Conservation (phyloP, 225 moss, liverwort and hornwort species). For the Polytrichum commune region DNA sequence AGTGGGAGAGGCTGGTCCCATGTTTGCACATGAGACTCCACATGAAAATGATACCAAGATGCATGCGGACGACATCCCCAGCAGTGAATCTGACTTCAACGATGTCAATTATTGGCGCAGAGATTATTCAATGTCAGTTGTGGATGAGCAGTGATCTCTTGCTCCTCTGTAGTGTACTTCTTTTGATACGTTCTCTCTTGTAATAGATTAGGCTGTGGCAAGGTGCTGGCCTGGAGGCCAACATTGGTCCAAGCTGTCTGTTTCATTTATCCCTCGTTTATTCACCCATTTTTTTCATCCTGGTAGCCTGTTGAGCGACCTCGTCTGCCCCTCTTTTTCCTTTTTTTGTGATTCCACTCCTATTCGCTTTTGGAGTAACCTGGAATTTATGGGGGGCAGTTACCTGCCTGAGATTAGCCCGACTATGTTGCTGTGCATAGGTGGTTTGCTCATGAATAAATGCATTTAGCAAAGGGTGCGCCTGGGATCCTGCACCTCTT, state of each 20-base stretch:
- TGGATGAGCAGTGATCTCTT: constrained; percentile 42
- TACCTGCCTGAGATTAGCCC: no score
- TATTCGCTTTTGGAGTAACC: no score
- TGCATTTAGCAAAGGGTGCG: no score
- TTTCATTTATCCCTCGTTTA: constrained; percentile 35
- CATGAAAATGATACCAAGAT: constrained; percentile 18
- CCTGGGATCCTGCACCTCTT: no score
- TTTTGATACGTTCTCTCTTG: constrained; percentile 50
- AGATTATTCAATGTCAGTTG: constrained; percentile 69
- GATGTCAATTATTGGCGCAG: constrained; percentile 95
- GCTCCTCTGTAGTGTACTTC: constrained; percentile 14
- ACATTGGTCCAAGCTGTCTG: constrained; percentile 32
- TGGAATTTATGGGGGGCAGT: no score
- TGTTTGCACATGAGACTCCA: constrained; percentile 45
- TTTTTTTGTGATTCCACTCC: no score
- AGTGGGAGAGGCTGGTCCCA: constrained; percentile 82
- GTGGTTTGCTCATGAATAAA: no score
- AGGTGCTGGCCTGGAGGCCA: constrained; percentile 25
- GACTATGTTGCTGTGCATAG: no score
- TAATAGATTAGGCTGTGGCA: constrained; percentile 21
- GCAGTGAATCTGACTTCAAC: constrained; percentile 67
- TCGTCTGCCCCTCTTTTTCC: no score
- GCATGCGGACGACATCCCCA: constrained; percentile 32
- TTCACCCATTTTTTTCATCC: constrained; percentile 40
- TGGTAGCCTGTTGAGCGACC: constrained; percentile 29